A percentile compares a stretch with the other conserved stretches of the same genome.
Evolutionary conservation across 805 yeast genomes (phyloP).

Genomic region (Grigorovia transvaalensis): DNA sequence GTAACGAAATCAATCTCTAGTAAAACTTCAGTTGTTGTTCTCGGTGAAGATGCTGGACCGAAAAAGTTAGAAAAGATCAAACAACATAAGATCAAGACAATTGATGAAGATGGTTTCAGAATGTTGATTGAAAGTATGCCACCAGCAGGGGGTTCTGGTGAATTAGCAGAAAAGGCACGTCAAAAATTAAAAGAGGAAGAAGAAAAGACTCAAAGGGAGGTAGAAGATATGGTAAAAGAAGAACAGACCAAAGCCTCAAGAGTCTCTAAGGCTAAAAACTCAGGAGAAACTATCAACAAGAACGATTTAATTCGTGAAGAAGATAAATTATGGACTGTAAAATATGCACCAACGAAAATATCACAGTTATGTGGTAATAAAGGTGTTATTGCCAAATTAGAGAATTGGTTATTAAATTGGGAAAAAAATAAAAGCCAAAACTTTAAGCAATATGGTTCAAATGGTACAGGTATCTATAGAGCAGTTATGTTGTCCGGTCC

Average conservation of each 20-base stretch:
- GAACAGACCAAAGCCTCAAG: slow-evolving; percentile 30
- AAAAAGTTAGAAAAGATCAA: slow-evolving; percentile 78
- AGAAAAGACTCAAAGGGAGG: slow-evolving; percentile 41
- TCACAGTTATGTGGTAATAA: slow-evolving; percentile 88
- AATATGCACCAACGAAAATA: slow-evolving; percentile 73
- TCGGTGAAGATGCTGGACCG: slow-evolving; percentile 96
- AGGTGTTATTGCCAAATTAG: slow-evolving; percentile 54
- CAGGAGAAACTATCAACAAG: slow-evolving; percentile 17
- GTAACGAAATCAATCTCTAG: slow-evolving; percentile 80
- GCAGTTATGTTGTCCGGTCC: slow-evolving; percentile 85
- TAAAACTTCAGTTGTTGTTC: slow-evolving; percentile 77
- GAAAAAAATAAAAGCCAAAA: slow-evolving; percentile 42
- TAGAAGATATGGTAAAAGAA: slow-evolving; percentile 37
- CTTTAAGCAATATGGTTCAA: slow-evolving; percentile 48
- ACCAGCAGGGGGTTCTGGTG: slow-evolving; percentile 83
- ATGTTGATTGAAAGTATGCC: slow-evolving; percentile 73
- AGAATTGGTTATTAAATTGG: slow-evolving; percentile 75
- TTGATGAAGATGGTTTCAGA: slow-evolving; percentile 78
- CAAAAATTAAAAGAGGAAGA: slow-evolving; percentile 63
- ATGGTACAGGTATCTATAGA: slow-evolving; percentile 59
- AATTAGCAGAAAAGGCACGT: slow-evolving; percentile 61
- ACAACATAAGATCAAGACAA: slow-evolving; percentile 63
- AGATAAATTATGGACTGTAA: slow-evolving; percentile 83
- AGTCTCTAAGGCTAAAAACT: slow-evolving; percentile 16
- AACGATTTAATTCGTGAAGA: slow-evolving; percentile 23